A percentile compares a stretch with the other conserved stretches of the same genome.
Conservation (phyloP, 768 basidiomycete genomes). For the Russula sp. region DNA sequence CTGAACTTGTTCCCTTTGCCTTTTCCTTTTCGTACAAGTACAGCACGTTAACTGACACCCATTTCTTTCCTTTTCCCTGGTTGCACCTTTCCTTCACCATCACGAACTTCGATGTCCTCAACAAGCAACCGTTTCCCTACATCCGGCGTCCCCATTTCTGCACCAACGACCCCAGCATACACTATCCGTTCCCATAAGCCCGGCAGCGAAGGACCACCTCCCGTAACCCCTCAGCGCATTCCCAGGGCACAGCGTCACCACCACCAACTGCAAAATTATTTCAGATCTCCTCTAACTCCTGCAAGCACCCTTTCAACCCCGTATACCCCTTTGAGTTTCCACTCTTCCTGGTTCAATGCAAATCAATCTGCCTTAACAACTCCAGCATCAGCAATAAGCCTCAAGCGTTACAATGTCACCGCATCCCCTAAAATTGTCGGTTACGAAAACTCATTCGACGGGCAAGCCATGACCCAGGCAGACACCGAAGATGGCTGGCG, state of each 20-base stretch:
- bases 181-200: constrained; percentile 39
- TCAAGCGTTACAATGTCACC: constrained; percentile 44
- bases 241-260: constrained; percentile 43
- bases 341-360: constrained; percentile 53
- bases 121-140: constrained; percentile 26
- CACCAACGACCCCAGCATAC: constrained; percentile 45
- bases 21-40: constrained; percentile 21
- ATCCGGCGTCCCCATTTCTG: constrained; percentile 40
- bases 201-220: constrained; percentile 37
- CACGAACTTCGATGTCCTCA: constrained; percentile 27
- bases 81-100: constrained; percentile 21
- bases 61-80: constrained; percentile 19
- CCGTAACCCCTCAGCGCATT: constrained; percentile 66
- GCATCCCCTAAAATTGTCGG: constrained; percentile 45
- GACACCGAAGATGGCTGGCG: constrained; percentile 71
- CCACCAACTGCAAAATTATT: constrained; percentile 36
- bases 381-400: constrained; percentile 47
- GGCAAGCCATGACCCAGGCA: constrained; percentile 46
- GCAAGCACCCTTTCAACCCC: constrained; percentile 51
- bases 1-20: constrained; percentile 18
- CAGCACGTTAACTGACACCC: constrained; percentile 29
- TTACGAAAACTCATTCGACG: constrained; percentile 35
- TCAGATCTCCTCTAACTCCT: constrained; percentile 61
- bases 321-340: constrained; percentile 67
- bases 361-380: constrained; percentile 56